Evolutionary conservation across 2,329 filamentous ascomycete species (phyloP).

Genomic region (Mycogone perniciosa): DNA sequence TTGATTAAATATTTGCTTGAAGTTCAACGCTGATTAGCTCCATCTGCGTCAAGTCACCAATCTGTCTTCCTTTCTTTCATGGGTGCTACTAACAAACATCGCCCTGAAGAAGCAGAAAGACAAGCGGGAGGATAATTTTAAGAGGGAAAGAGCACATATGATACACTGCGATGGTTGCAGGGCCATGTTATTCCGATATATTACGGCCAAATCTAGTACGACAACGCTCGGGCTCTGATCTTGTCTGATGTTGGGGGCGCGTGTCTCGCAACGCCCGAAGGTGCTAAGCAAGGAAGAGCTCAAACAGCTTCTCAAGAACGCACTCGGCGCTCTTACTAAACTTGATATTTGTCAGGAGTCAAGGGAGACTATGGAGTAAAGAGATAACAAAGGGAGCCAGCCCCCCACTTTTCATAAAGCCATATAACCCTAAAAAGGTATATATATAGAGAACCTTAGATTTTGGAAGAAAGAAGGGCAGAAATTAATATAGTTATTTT

Average conservation of each 20-base stretch:
- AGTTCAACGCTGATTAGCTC: no score
- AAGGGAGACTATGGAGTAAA: no score
- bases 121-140: not conserved
- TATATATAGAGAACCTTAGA: no score
- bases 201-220: slow-evolving; percentile 15
- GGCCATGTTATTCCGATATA: slow-evolving; percentile 16
- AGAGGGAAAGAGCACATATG: slow-evolving; percentile 9
- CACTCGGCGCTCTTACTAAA: slow-evolving; percentile 16
- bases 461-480: no score
- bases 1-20: no score
- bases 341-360: no score
- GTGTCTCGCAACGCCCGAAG: slow-evolving; percentile 14
- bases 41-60: no score
- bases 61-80: slow-evolving; percentile 4
- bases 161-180: slow-evolving; percentile 15
- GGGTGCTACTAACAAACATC: slow-evolving; percentile 8
- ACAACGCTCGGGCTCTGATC: slow-evolving; percentile 15
- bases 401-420: no score
- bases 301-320: slow-evolving; percentile 21
- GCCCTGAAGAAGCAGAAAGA: slow-evolving; percentile 14
- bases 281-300: slow-evolving; percentile 13
- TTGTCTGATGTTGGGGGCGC: slow-evolving; percentile 18
- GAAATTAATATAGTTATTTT: no score
- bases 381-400: no score
- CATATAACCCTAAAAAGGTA: no score